Evolutionary conservation across 2,329 filamentous ascomycete species (phyloP).

Genomic region (Cercospora zeae-maydis): DNA sequence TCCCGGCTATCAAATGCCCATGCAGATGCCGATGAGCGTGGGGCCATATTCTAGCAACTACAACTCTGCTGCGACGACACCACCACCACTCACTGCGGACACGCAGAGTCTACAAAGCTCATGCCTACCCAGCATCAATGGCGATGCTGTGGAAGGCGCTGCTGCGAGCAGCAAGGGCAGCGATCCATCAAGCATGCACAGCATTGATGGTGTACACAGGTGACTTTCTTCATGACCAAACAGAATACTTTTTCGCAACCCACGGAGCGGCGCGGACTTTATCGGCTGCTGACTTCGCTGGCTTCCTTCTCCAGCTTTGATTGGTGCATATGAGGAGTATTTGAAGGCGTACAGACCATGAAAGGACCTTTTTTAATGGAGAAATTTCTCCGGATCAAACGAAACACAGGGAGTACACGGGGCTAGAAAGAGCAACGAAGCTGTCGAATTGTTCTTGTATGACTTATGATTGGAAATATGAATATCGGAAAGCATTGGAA

Average conservation of each 20-base stretch:
- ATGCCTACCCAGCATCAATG: slow-evolving; percentile 32
- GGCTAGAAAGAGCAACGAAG: not conserved
- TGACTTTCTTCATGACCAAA: slow-evolving; percentile 12
- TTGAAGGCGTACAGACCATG: not conserved
- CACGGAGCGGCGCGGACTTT: not conserved
- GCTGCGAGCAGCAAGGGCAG: slow-evolving; percentile 29
- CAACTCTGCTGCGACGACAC: slow-evolving; percentile 30
- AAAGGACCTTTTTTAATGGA: too few species aligned
- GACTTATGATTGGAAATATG: slow-evolving; percentile 15
- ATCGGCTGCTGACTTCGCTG: not conserved
- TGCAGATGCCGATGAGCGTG: slow-evolving; percentile 14
- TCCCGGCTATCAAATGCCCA: slow-evolving; percentile 11
- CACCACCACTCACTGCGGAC: slow-evolving; percentile 29
- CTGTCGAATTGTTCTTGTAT: slow-evolving; percentile 2
- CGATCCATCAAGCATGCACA: slow-evolving; percentile 22
- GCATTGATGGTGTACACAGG: slow-evolving; percentile 17
- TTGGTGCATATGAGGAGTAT: not conserved
- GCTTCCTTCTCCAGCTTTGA: not conserved
- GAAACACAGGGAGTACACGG: not conserved
- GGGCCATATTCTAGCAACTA: slow-evolving; percentile 27
- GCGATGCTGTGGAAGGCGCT: slow-evolving; percentile 37
- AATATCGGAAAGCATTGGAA: not conserved
- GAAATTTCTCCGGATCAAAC: not conserved
- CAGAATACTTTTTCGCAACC: not conserved
- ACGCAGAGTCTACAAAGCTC: slow-evolving; percentile 31